A percentile compares a stretch with the other conserved stretches of the same genome.
These are phyloP conservation scores for Sanguinoderma infundibulare DNA, from an alignment of 1,284 basidiomycete genomes.

Conservation along the genomic window DNA sequence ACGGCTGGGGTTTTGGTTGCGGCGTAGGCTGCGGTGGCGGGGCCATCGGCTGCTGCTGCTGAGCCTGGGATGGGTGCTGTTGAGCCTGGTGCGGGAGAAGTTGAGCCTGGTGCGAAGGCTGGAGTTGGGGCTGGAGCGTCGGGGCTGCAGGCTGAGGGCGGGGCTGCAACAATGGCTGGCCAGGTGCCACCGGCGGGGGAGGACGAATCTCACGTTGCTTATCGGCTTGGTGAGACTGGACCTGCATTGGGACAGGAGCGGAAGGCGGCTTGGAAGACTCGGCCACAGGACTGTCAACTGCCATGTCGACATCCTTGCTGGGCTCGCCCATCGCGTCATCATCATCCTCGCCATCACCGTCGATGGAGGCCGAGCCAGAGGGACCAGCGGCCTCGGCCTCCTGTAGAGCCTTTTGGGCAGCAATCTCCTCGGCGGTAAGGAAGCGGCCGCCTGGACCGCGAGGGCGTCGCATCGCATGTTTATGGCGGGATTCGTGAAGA, in stretches of 20 bases:
- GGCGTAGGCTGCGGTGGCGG: slow-evolving; percentile 19
- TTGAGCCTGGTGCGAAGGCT: slow-evolving; percentile 15
- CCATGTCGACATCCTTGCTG: slow-evolving; percentile 31
- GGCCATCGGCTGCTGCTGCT: slow-evolving; percentile 15
- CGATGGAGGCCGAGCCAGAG: slow-evolving; percentile 34
- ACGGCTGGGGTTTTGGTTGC: slow-evolving; percentile 25
- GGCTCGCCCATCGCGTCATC: slow-evolving; percentile 33
- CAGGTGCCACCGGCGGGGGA: slow-evolving; percentile 13
- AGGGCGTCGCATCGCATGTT: slow-evolving; percentile 96
- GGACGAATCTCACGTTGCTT: slow-evolving; percentile 20
- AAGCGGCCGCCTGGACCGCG: slow-evolving; percentile 96
- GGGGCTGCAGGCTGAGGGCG: slow-evolving; percentile 16
- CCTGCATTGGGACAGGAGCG: background rate
- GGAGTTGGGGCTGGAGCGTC: slow-evolving; percentile 13
- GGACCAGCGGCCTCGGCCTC: slow-evolving; percentile 33
- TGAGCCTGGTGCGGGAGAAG: slow-evolving; percentile 13
- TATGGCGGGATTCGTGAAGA: slow-evolving; percentile 95
- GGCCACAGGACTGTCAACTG: slow-evolving; percentile 29
- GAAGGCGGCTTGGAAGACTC: slow-evolving; percentile 21
- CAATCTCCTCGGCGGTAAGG: slow-evolving; percentile 93
- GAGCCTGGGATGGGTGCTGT: slow-evolving; percentile 17
- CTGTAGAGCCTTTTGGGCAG: slow-evolving; percentile 64
- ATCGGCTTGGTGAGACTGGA: slow-evolving; percentile 20
- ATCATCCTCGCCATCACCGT: slow-evolving; percentile 43
- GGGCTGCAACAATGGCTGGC: slow-evolving; percentile 24